Evolutionary conservation across 2,329 filamentous ascomycete species (phyloP).

Genomic region (Epichloe sp.): DNA sequence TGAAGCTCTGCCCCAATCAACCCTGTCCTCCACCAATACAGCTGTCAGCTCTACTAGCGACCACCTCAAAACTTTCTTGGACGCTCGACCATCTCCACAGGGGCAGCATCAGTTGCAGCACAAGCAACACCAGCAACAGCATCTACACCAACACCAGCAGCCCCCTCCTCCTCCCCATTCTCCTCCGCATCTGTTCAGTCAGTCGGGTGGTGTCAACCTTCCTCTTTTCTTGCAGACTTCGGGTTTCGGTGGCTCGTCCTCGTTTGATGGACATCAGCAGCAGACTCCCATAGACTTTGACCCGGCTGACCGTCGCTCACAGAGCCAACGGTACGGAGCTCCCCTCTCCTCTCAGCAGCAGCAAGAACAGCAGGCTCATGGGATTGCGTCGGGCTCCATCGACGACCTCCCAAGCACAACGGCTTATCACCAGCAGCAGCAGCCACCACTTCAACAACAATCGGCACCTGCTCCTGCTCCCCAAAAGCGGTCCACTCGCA

Average conservation of each 20-base stretch:
- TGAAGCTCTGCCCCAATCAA: constrained; percentile 28
- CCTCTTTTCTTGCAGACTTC: constrained; percentile 20
- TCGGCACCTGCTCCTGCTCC: constrained; percentile 14
- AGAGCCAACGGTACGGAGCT: constrained; percentile 35
- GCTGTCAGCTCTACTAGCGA: constrained; percentile 35
- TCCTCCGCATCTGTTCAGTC: constrained; percentile 19
- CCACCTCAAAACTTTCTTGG: constrained; percentile 24
- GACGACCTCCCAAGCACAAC: constrained; percentile 12
- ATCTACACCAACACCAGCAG: constrained; percentile 14
- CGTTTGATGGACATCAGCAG: constrained; percentile 23
- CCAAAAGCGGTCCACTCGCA: constrained; percentile 38
- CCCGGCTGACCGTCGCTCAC: constrained; percentile 30
- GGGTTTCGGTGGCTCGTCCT: constrained; percentile 11
- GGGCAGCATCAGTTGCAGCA: constrained; percentile 13
- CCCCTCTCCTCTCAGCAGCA: constrained; percentile 7
- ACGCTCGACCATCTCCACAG: constrained; percentile 7
- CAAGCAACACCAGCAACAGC: constrained; percentile 15
- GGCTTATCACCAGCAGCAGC: constrained; percentile 12
- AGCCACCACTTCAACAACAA: constrained; percentile 23
- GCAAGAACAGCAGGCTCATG: too few species aligned
- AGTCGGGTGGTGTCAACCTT: constrained; percentile 16
- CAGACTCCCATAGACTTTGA: constrained; percentile 27
- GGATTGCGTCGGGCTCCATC: constrained; percentile 11
- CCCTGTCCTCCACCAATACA: constrained; percentile 29
- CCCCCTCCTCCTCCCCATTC: constrained; percentile 14